Base-by-base conservation (phyloP, 768 basidiomycete species). In the Hypsizygus marmoreus region DNA sequence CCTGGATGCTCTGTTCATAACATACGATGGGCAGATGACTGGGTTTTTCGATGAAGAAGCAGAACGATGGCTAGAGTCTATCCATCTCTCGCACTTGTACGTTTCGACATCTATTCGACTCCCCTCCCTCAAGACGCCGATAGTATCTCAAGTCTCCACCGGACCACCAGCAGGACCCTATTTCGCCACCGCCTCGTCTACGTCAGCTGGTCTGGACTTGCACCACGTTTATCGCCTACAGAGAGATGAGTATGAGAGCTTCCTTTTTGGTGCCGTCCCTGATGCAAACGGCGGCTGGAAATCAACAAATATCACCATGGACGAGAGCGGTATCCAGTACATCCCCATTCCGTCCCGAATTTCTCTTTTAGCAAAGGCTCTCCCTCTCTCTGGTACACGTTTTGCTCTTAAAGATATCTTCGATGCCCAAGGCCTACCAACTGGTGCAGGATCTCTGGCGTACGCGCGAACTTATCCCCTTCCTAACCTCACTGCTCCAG, bases 311-410 rank as follows among this genome's bases (percentile, higher is more conserved):
- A 59, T 69, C 32, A 65, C 63, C 5, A 54, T 58, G 38, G 49
- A 49, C 22, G n/a, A 13, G 14, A 51, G 58, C 2, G 48, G 48
- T 11, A 50, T 52, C 1, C 66, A 68, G 45, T 56, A 70, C 47
- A 72, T 82, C 28, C 75, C 74, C 12, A 71, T 80, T 2, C 79
- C 79, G 0, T 79, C 79, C 0, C 71, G 77, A 3, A 53, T 79
- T 2, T 69, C 72, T 43, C 64, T 65, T 58, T 43, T 64, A 30
- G 47, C 53, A 14, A 47, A 56, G 16, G 38, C 49, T 17, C 43
- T 65, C 2, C 68, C 70, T 4, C 66, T 80, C 40, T 64, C 72
- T 2, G 77, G 79, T 28, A 59, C 61, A 12, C 76, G 77, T 4
- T 71, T 81, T 42, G 77, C 62, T 3, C 67, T 80, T 35, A 82